These are phyloP conservation scores for Crithidia brevicula DNA, from an alignment of 208 protist genomes.

Conservation along the genomic window DNA sequence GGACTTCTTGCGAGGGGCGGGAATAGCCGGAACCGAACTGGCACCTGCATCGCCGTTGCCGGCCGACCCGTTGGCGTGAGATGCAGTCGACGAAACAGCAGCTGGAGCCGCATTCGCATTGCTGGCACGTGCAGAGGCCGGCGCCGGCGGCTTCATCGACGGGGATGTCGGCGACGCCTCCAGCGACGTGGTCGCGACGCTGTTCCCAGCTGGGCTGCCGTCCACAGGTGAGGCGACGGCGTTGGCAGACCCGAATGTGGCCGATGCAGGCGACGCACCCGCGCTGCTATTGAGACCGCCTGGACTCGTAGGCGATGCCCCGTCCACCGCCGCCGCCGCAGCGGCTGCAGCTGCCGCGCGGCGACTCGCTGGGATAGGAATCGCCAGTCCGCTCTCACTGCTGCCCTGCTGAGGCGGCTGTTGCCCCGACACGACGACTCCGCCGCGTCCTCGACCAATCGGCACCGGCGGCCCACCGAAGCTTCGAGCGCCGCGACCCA, in stretches of 20 bases:
- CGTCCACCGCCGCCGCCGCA: background rate
- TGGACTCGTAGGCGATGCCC: background rate
- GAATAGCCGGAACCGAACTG: background rate
- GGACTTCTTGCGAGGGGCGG: constrained; percentile 7
- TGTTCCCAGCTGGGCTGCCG: background rate
- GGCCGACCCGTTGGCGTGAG: background rate
- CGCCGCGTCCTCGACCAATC: constrained; percentile 23
- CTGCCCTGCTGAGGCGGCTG: background rate
- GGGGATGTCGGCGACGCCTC: constrained; percentile 20
- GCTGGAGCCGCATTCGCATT: background rate
- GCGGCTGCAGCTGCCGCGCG: constrained; percentile 17
- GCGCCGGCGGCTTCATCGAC: constrained; percentile 18
- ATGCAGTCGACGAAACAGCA: no score
- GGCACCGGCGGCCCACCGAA: constrained; percentile 10
- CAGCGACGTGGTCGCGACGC: constrained; percentile 6
- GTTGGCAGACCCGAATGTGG: constrained; percentile 13
- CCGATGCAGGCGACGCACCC: constrained; percentile 2
- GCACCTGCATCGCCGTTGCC: constrained; percentile 9
- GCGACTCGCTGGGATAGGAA: constrained; percentile 47
- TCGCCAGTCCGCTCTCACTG: constrained; percentile 26
- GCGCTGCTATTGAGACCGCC: background rate
- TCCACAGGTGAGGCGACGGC: background rate
- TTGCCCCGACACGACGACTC: background rate
- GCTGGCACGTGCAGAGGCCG: constrained; percentile 3
- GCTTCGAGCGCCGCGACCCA: constrained; percentile 19